Conservation (phyloP, 768 basidiomycete genomes). For the Naganishia friedmannii region DNA sequence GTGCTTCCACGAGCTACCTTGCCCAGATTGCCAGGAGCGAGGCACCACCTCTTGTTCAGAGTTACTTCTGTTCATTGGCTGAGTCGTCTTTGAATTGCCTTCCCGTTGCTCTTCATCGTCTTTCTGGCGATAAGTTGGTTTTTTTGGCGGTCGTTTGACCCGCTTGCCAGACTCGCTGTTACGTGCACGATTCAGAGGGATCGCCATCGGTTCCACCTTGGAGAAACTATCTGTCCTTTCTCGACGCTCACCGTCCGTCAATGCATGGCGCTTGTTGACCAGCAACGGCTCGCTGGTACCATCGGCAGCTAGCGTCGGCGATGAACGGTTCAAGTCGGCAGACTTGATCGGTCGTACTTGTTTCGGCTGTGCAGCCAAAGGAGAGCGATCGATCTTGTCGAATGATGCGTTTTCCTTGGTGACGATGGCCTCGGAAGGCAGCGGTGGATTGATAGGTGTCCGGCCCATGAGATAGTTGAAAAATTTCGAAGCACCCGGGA, state of each 20-base stretch:
- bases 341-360: neutral
- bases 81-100: neutral
- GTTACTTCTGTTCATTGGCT: conserved; percentile 9
- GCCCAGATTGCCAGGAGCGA: conserved; percentile 22
- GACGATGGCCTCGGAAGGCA: conserved; percentile 5
- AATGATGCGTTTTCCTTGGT: conserved; percentile 15
- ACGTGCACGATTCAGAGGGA: conserved; percentile 26
- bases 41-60: conserved; percentile 13
- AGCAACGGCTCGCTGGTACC: neutral
- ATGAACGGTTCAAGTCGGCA: neutral
- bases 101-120: conserved; percentile 13
- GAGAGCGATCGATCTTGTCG: conserved; percentile 20
- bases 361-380: neutral
- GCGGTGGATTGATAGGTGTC: conserved; percentile 7
- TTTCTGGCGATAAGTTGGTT: conserved; percentile 17
- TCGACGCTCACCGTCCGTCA: neutral
- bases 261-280: neutral
- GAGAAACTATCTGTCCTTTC: conserved; percentile 8
- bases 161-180: conserved; percentile 40
- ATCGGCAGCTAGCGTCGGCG: neutral
- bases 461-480: conserved; percentile 27
- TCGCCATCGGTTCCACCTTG: conserved; percentile 29
- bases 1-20: conserved; percentile 19
- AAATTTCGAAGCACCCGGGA: conserved; percentile 52
- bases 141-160: conserved; percentile 13